A percentile compares a stretch with the other conserved stretches of the same genome.
phyloP scores from a whole-genome alignment of 306 rosid species.

The Prunus armeniaca region DNA sequence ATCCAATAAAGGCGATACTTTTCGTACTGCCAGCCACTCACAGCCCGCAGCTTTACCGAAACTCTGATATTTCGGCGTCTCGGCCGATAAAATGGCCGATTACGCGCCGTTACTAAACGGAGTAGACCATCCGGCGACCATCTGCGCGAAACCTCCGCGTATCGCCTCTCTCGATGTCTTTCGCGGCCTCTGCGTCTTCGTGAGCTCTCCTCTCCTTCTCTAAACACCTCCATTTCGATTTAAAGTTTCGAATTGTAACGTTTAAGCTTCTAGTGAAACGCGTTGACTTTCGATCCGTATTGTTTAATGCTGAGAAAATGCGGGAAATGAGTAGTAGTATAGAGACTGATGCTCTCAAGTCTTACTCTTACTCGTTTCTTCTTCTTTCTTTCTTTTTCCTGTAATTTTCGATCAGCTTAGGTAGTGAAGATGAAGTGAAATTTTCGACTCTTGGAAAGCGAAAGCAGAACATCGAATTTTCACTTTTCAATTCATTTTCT shows the following conservation, averaged over 20 bases:
- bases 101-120: slow-evolving; percentile 32
- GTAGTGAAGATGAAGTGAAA: not conserved
- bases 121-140: slow-evolving; percentile 18
- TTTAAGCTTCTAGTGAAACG: slow-evolving; percentile 3
- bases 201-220: slow-evolving; percentile 21
- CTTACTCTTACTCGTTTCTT: not conserved
- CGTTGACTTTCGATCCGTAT: slow-evolving; percentile 3
- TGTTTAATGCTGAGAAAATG: slow-evolving; percentile 19
- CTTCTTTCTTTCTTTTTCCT: not conserved
- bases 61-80: not conserved
- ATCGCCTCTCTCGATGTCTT: slow-evolving; percentile 85
- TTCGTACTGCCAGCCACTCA: not conserved
- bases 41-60: slow-evolving; percentile 1
- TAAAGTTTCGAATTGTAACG: not conserved
- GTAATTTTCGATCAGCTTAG: not conserved
- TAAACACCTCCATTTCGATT: not conserved
- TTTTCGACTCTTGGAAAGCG: not conserved
- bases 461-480: not conserved
- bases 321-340: not conserved
- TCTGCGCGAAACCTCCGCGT: slow-evolving; percentile 35
- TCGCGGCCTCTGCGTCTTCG: slow-evolving; percentile 92
- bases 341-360: not conserved
- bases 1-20: not conserved
- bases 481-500: not conserved
- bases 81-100: slow-evolving; percentile 45